Percentiles rank a stretch among this genome's conserved stretches.
Conservation (phyloP, 2,329 filamentous ascomycete genomes). For the Alternaria gaisen region DNA sequence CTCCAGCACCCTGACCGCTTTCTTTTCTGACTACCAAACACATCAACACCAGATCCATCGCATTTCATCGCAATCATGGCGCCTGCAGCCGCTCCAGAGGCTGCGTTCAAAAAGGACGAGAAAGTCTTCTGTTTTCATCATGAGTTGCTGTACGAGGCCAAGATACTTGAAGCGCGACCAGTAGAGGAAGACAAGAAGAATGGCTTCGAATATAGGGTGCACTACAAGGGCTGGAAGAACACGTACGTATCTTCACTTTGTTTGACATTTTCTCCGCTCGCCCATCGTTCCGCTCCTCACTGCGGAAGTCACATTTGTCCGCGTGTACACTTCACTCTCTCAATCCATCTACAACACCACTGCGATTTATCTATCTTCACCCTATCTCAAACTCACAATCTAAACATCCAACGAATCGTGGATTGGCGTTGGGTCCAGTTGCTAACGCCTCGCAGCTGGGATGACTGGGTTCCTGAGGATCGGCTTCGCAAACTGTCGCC, state of each 20-base stretch:
- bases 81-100: conserved; percentile 62
- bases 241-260: conserved; percentile 67
- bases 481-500: conserved; percentile 93
- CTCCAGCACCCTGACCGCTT: conserved; percentile 19
- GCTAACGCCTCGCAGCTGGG: conserved; percentile 70
- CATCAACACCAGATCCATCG: conserved; percentile 21
- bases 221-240: conserved; percentile 99
- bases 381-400: neutral
- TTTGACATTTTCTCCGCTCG: conserved; percentile 5
- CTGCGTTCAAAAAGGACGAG: conserved; percentile 78
- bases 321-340: conserved; percentile 12
- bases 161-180: conserved; percentile 81
- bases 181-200: conserved; percentile 71
- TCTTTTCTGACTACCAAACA: conserved; percentile 21
- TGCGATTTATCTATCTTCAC: conserved; percentile 1
- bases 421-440: neutral
- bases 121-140: conserved; percentile 96
- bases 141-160: conserved; percentile 96
- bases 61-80: conserved; percentile 51
- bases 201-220: conserved; percentile 86
- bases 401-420: neutral
- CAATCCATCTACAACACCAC: conserved; percentile 22
- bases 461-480: conserved; percentile 96
- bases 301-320: conserved; percentile 24
- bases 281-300: neutral